Percentiles rank a stretch among this genome's conserved stretches.
phyloP scores from a whole-genome alignment of 108 stramenopile genomes.

The Cyclotella choctawhatcheeana region DNA sequence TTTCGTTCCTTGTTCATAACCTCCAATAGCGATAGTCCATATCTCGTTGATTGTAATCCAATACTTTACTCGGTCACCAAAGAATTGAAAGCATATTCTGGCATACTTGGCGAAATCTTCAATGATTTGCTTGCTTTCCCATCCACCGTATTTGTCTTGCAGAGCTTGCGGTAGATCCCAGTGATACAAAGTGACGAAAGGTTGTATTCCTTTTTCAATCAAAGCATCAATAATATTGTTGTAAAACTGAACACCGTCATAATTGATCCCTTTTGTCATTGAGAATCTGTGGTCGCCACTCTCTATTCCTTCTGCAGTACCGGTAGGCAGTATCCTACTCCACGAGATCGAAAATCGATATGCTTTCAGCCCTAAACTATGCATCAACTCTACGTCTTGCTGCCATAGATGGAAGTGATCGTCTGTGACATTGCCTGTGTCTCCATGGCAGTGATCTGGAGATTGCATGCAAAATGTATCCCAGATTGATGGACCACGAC shows the following conservation, averaged over 20 bases:
- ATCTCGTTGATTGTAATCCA: conserved; percentile 97
- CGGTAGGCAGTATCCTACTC: conserved; percentile 88
- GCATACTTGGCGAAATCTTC: conserved; percentile 87
- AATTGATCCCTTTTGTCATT: conserved; percentile 52
- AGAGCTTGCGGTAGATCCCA: conserved; percentile 95
- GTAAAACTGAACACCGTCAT: conserved; percentile 87
- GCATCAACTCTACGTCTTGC: conserved; percentile 86
- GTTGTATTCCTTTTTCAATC: conserved; percentile 79
- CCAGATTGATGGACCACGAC: conserved; percentile 91
- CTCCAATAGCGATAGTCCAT: conserved; percentile 86
- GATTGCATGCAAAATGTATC: conserved; percentile 74
- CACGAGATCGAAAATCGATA: conserved; percentile 95
- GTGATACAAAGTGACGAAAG: conserved; percentile 92
- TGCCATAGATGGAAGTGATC: conserved; percentile 91
- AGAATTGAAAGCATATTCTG: conserved; percentile 83
- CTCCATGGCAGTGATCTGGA: conserved; percentile 63
- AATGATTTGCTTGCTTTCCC: conserved; percentile 61
- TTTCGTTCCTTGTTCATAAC: conserved; percentile 84
- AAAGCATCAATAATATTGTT: conserved; percentile 84
- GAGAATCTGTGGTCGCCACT: conserved; percentile 21
- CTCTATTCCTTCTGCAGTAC: conserved; percentile 45
- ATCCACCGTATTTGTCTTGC: conserved; percentile 84
- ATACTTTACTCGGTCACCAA: conserved; percentile 90
- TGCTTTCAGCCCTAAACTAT: conserved; percentile 78
- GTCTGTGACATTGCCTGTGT: conserved; percentile 83